Evolutionary conservation across 306 rosid genomes (phyloP).

Genomic region (Calophaca sinica): DNA sequence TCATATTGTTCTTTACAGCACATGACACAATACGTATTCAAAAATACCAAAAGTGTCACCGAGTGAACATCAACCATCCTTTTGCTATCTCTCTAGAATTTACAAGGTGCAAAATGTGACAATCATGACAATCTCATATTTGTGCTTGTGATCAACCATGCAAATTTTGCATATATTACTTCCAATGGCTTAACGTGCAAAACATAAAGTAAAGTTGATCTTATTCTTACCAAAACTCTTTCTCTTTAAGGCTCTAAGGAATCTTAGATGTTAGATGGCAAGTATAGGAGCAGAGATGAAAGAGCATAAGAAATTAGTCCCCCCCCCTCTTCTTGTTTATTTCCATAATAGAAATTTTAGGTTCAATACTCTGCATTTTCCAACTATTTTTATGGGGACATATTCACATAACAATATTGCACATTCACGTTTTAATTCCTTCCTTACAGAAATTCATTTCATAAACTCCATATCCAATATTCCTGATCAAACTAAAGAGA

Average conservation of each 20-base stretch:
- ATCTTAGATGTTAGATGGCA: slow-evolving; percentile 1
- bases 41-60: slow-evolving; percentile 27
- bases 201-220: neutral
- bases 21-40: neutral
- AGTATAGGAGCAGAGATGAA: neutral
- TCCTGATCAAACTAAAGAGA: no score
- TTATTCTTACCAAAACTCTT: neutral
- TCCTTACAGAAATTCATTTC: neutral
- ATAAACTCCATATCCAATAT: neutral
- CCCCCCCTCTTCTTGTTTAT: neutral
- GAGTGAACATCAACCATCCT: slow-evolving; percentile 10
- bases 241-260: neutral
- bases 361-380: neutral
- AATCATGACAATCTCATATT: neutral
- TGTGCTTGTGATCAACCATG: neutral
- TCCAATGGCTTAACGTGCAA: slow-evolving; percentile 1
- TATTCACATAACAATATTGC: slow-evolving; percentile 5
- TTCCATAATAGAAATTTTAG: neutral
- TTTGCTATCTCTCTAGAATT: neutral
- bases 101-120: neutral
- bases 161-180: neutral
- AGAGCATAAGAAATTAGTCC: neutral
- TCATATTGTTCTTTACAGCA: slow-evolving; percentile 5
- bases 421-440: slow-evolving; percentile 19
- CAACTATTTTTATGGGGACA: neutral